A percentile compares a stretch with the other conserved stretches of the same genome.
Evolutionary conservation across 192 early-diverging fungal genomes (phyloP).

Genomic region (Mortierella hygrophila): DNA sequence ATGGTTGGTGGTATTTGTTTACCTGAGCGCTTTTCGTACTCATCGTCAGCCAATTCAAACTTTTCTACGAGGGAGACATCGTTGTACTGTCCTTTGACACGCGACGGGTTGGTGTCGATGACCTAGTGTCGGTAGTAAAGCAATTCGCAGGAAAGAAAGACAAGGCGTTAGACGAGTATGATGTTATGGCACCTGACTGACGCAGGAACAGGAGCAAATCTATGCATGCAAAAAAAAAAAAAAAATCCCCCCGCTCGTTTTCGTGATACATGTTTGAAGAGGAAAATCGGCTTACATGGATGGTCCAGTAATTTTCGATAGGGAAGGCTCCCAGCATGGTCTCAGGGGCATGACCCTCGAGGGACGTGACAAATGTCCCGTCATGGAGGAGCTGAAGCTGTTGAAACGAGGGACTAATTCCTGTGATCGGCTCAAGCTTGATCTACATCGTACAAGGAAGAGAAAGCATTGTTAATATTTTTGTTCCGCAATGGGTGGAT

Average conservation of each 20-base stretch:
- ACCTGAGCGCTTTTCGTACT: conserved; percentile 87
- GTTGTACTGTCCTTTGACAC: conserved; percentile 78
- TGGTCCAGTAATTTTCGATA: conserved; percentile 82
- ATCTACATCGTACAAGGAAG: conserved; percentile 54
- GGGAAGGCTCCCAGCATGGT: conserved; percentile 91
- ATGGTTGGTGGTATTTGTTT: neutral
- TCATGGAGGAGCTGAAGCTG: conserved; percentile 72
- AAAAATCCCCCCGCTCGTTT: neutral
- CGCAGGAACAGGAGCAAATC: neutral
- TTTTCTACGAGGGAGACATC: conserved; percentile 95
- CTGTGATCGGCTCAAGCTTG: conserved; percentile 93
- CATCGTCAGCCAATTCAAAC: conserved; percentile 90
- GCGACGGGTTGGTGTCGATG: conserved; percentile 75
- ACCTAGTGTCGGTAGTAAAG: conserved; percentile 59
- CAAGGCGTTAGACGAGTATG: no score
- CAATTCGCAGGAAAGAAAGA: neutral
- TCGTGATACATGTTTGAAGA: neutral
- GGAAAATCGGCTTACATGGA: conserved; percentile 61
- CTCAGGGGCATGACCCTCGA: conserved; percentile 66
- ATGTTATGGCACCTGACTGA: neutral
- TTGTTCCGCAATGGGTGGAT: neutral
- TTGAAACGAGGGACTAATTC: conserved; percentile 81
- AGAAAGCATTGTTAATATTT: neutral
- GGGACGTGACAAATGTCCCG: conserved; percentile 59
- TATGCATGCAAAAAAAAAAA: no score